Evolutionary conservation across 352 stramenopile genomes (phyloP).

Genomic region (Phytopythium cucurbitacearum): DNA sequence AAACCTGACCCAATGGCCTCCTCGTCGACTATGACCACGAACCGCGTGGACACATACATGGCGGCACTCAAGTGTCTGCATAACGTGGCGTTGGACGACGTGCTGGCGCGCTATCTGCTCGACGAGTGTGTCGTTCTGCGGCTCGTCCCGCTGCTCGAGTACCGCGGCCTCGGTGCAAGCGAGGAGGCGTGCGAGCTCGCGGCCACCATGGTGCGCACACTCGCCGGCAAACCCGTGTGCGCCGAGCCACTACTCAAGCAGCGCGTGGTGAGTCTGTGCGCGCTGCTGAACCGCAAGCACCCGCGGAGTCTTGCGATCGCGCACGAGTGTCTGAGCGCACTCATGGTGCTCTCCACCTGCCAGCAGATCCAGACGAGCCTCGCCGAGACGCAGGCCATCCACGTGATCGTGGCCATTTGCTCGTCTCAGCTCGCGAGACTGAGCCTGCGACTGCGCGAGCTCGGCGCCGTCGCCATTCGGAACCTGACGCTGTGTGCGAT

Average conservation of each 20-base stretch:
- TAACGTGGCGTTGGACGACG: constrained; percentile 61
- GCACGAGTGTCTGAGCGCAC: constrained; percentile 33
- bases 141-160: constrained; percentile 42
- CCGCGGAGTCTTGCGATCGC: constrained; percentile 26
- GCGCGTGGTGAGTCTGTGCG: constrained; percentile 50
- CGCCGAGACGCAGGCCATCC: constrained; percentile 53
- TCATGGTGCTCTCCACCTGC: constrained; percentile 64
- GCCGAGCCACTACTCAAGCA: constrained; percentile 41
- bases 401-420: constrained; percentile 61
- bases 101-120: constrained; percentile 48
- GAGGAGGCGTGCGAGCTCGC: constrained; percentile 39
- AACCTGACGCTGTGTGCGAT: constrained; percentile 67
- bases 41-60: constrained; percentile 46
- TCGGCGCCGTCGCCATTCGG: constrained; percentile 50
- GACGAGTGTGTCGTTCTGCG: constrained; percentile 43
- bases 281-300: constrained; percentile 44
- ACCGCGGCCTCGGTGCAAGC: constrained; percentile 28
- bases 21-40: too few species aligned
- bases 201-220: constrained; percentile 30
- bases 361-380: constrained; percentile 57
- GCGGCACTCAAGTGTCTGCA: constrained; percentile 65
- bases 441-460: constrained; percentile 40
- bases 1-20: too few species aligned
- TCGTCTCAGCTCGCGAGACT: constrained; percentile 8
- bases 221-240: constrained; percentile 47